Percentiles rank a stretch among this genome's conserved stretches.
phyloP scores from a whole-genome alignment of 2,329 filamentous ascomycete species.

The Penicillium corylophilum region DNA sequence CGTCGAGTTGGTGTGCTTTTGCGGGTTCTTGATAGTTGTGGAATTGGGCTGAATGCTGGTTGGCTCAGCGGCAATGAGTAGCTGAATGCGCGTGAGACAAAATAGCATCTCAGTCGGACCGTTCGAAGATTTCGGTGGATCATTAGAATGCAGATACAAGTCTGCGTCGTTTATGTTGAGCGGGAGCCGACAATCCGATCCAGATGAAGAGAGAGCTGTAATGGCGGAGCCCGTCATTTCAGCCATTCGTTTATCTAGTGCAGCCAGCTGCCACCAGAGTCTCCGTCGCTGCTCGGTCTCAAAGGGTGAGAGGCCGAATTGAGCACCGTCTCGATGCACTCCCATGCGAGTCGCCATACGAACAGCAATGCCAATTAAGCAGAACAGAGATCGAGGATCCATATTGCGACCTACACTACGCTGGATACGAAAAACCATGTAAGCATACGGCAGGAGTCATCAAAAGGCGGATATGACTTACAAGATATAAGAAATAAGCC shows the following conservation, averaged over 20 bases:
- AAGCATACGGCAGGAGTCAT: background rate
- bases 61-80: background rate
- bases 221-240: slow-evolving; percentile 59
- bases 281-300: slow-evolving; percentile 67
- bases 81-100: background rate
- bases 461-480: background rate
- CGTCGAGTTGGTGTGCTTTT: background rate
- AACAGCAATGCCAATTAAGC: slow-evolving; percentile 52
- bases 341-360: slow-evolving; percentile 60
- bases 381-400: slow-evolving; percentile 36
- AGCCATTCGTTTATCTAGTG: slow-evolving; percentile 65
- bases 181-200: slow-evolving; percentile 5
- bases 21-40: background rate
- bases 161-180: background rate
- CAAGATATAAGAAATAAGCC: background rate
- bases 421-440: background rate
- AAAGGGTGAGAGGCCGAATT: slow-evolving; percentile 47
- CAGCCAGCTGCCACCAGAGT: slow-evolving; percentile 68
- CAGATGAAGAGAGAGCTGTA: slow-evolving; percentile 21
- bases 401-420: background rate
- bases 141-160: background rate
- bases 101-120: background rate
- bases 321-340: slow-evolving; percentile 61
- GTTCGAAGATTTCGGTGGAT: background rate
- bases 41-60: background rate